phyloP scores from a whole-genome alignment of 441 rosid species.

The Sinapis alba region DNA sequence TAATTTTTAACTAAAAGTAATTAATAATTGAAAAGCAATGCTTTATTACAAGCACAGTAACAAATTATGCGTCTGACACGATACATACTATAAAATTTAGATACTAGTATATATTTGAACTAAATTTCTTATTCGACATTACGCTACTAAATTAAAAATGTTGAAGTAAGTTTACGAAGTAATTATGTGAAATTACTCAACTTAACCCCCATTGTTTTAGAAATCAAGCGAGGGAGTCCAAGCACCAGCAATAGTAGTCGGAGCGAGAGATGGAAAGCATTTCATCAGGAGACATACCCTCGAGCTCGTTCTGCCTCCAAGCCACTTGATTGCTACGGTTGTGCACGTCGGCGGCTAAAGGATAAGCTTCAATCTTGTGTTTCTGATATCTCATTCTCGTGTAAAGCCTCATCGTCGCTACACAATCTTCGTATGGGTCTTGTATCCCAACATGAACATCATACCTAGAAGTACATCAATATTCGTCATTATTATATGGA shows the following conservation, averaged over 20 bases:
- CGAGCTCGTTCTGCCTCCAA: conserved; percentile 80
- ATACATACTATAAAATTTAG: background rate
- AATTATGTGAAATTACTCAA: background rate
- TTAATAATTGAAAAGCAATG: background rate
- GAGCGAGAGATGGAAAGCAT: conserved; percentile 71
- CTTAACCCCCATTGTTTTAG: background rate
- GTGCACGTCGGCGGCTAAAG: conserved; percentile 71
- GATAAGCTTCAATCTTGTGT: conserved; percentile 62
- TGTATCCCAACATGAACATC: conserved; percentile 80
- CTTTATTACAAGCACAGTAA: conserved; percentile 5
- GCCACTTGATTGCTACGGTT: conserved; percentile 67
- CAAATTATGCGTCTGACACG: background rate
- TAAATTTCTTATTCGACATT: conserved; percentile 13
- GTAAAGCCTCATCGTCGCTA: conserved; percentile 88
- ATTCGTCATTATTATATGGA: background rate
- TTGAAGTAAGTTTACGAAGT: background rate
- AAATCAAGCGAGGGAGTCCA: conserved; percentile 52
- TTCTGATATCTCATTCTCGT: conserved; percentile 75
- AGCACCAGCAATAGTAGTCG: conserved; percentile 91
- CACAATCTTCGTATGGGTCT: conserved; percentile 87
- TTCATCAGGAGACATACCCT: conserved; percentile 73
- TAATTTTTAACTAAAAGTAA: background rate
- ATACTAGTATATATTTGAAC: background rate
- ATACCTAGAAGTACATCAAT: conserved; percentile 44
- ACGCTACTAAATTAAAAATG: background rate